Conservation (phyloP, 345 rosid species). For the Lepidium africanum region DNA sequence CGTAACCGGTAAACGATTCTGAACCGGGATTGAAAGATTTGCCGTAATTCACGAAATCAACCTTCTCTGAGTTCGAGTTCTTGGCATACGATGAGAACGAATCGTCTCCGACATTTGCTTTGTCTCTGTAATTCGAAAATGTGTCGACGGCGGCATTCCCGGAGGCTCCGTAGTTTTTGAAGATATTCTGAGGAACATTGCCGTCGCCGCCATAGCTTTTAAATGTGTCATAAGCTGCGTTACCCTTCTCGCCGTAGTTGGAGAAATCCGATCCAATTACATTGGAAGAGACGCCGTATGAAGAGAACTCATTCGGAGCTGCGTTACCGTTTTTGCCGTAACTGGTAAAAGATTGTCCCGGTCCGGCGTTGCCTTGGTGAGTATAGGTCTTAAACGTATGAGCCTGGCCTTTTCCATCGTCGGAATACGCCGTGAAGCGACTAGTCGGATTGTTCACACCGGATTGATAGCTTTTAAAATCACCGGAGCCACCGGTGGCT, state of each 20-base stretch:
- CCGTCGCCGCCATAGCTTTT: slow-evolving; percentile 54
- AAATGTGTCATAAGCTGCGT: slow-evolving; percentile 56
- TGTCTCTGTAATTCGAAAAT: slow-evolving; percentile 51
- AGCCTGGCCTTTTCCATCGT: slow-evolving; percentile 34
- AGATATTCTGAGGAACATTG: slow-evolving; percentile 55
- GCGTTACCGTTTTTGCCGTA: slow-evolving; percentile 78
- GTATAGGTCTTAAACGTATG: slow-evolving; percentile 51
- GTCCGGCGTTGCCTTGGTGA: slow-evolving; percentile 47
- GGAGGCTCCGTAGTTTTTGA: slow-evolving; percentile 47
- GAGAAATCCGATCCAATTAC: slow-evolving; percentile 57
- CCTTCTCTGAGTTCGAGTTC: slow-evolving; percentile 36
- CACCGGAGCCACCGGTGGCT: slow-evolving; percentile 55
- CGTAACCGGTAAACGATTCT: slow-evolving; percentile 51
- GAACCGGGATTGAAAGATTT: slow-evolving; percentile 48
- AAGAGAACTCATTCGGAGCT: slow-evolving; percentile 40
- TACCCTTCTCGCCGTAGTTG: slow-evolving; percentile 50
- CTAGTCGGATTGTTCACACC: slow-evolving; percentile 52
- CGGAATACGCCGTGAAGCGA: slow-evolving; percentile 54
- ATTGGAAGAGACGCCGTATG: slow-evolving; percentile 51
- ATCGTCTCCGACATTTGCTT: slow-evolving; percentile 53
- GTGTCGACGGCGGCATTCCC: slow-evolving; percentile 41
- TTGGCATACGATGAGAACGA: slow-evolving; percentile 58
- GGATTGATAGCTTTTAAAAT: slow-evolving; percentile 47
- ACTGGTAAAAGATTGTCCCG: slow-evolving; percentile 41
- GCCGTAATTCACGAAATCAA: slow-evolving; percentile 46